These are phyloP conservation scores for Fraxinus sp. DNA, from an alignment of 305 asterid genomes.

Conservation along the genomic window DNA sequence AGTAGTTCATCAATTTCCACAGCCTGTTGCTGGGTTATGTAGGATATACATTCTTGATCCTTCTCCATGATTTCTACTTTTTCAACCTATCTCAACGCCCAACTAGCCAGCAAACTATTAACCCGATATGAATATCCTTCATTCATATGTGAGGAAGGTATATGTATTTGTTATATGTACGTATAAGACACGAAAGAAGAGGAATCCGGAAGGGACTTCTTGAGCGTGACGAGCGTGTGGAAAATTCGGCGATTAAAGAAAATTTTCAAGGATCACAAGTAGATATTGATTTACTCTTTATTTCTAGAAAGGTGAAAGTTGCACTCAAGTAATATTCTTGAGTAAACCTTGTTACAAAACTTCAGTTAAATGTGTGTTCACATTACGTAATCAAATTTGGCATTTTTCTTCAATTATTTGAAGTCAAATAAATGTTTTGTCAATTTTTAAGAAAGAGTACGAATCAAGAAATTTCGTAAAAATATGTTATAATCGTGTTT, in stretches of 20 bases:
- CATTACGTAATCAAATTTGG: neutral
- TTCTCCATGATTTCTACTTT: slow-evolving; percentile 23
- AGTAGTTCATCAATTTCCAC: slow-evolving; percentile 59
- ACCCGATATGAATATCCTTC: neutral
- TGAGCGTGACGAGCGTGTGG: neutral
- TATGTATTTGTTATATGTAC: neutral
- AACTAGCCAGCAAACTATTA: neutral
- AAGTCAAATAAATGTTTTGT: neutral
- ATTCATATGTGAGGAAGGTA: neutral
- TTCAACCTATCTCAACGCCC: neutral
- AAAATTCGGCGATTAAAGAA: neutral
- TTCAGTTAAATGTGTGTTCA: neutral
- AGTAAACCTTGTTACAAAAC: neutral
- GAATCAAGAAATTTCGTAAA: neutral
- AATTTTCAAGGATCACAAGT: neutral
- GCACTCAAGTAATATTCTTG: slow-evolving; percentile 5
- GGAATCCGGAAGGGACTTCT: neutral
- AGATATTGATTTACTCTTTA: neutral
- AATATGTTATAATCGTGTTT: neutral
- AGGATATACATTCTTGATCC: slow-evolving; percentile 38
- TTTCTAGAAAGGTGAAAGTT: neutral
- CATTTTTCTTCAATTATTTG: neutral
- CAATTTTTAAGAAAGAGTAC: neutral
- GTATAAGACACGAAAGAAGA: neutral
- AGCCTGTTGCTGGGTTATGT: slow-evolving; percentile 48